phyloP scores from a whole-genome alignment of 495 filamentous ascomycete species.

The Annulohypoxylon moriforme region DNA sequence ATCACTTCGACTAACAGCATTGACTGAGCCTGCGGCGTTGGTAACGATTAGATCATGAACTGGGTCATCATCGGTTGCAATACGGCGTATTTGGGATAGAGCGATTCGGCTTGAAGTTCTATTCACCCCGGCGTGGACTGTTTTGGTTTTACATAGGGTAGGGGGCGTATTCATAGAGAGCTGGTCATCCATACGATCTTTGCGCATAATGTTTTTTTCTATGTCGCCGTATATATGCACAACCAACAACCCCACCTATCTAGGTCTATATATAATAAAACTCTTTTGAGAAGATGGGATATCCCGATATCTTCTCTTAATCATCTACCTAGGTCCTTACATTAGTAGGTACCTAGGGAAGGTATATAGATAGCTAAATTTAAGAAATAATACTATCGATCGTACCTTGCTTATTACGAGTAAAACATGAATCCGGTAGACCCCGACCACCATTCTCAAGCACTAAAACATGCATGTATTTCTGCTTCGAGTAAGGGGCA shows the following conservation, averaged over 20 bases:
- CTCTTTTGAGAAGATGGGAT: conserved; percentile 29
- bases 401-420: not conserved
- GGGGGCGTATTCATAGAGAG: conserved; percentile 33
- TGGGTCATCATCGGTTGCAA: conserved; percentile 33
- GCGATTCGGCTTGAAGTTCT: conserved; percentile 18
- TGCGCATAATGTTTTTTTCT: conserved; percentile 43
- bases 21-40: conserved; percentile 26
- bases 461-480: not conserved
- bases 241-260: conserved; percentile 5
- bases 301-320: not conserved
- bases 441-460: not conserved
- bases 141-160: conserved; percentile 28
- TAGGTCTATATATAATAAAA: conserved; percentile 34
- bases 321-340: not conserved
- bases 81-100: conserved; percentile 41
- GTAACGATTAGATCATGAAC: conserved; percentile 43
- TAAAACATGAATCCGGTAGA: not conserved
- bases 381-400: not conserved
- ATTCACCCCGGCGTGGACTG: conserved; percentile 24
- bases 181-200: conserved; percentile 44
- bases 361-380: not conserved
- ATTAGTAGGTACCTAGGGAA: not conserved
- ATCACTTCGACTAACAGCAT: conserved; percentile 37
- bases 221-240: conserved; percentile 37
- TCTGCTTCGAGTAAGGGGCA: not conserved